phyloP scores from a whole-genome alignment of 768 basidiomycete genomes.

The Peribolospora kevripleyi region DNA sequence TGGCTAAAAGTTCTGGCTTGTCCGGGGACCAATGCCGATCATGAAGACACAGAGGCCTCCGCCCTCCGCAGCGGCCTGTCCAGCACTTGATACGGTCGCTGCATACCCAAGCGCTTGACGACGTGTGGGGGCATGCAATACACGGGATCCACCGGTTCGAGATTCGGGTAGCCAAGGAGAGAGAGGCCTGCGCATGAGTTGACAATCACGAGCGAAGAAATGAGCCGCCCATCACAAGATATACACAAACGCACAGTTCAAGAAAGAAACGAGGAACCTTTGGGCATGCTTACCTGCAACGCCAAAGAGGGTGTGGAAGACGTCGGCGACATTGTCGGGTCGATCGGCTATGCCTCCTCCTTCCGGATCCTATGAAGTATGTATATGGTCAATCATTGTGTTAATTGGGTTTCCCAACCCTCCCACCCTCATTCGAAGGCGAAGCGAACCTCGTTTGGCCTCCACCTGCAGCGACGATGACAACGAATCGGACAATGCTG shows the following conservation, averaged over 20 bases:
- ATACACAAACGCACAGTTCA: too few species aligned
- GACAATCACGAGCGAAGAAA: background rate
- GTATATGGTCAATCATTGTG: background rate
- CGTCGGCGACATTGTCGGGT: constrained; percentile 78
- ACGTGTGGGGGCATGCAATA: constrained; percentile 78
- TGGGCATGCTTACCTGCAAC: constrained; percentile 36
- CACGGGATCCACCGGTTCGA: constrained; percentile 72
- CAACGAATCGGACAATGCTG: background rate
- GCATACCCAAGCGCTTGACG: constrained; percentile 42
- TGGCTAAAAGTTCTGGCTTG: too few species aligned
- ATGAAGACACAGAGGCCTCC: too few species aligned
- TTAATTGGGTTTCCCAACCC: too few species aligned
- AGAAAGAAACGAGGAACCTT: background rate
- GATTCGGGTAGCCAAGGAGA: constrained; percentile 57
- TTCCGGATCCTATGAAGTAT: constrained; percentile 43
- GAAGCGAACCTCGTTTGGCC: background rate
- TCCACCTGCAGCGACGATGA: background rate
- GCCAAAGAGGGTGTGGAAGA: constrained; percentile 92
- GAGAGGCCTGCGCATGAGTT: constrained; percentile 38
- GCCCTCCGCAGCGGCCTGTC: too few species aligned
- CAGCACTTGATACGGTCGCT: background rate
- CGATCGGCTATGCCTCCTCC: constrained; percentile 82
- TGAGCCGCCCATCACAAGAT: background rate
- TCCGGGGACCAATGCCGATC: too few species aligned
- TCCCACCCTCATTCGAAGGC: too few species aligned